Base-by-base conservation (phyloP, 371 early-diverging fungal genomes). In the Mucor mucedo region DNA sequence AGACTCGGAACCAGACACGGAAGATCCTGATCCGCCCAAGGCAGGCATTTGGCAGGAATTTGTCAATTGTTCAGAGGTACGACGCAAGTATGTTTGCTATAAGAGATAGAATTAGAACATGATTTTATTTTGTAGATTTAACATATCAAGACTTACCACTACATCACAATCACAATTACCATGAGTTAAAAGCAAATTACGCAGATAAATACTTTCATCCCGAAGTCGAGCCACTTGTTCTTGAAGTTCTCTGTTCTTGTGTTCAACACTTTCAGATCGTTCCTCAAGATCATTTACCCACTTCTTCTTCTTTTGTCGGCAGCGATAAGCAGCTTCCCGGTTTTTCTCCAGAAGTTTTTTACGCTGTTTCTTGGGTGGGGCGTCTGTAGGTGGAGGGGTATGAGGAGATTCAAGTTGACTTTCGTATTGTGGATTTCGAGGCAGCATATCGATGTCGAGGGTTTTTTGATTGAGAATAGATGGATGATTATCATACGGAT, bases 291-390 rank as follows among this genome's bases (percentile, higher is more conserved):
- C 87, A 66, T 87, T 77, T 59, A 89, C 71, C 88, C 87, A 89
- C 62, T 66, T 56, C 71, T 92, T 90, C 75, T 91, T 91, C 77
- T 91, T 91, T 71, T 91, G 91, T 49, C 94, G 79, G 67, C 93
- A 93, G 68, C 90, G 89, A 35, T 83, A 84, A 4, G 94, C 94
- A 44, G 91, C 89, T 56, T 87, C 68, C 30, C 93, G 84, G 66
- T 93, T 93, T 33, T 91, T 81, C 75, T 92, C 93, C 21, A 93
- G 71, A 56, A 91, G 87, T 41, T 72, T 71, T 47, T 66, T 60
- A 9, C 66, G 57, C 13, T 70, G 59, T 8, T 58, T 53, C 44
- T 55, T 64, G 6, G 61, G 56, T 3, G 52, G 33, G 7, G 13
- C 27, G 39, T 56, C 39, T 33, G 41, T 52, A 47, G 52, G 41